A percentile compares a stretch with the other conserved stretches of the same genome.
Conservation (phyloP, 495 filamentous ascomycete genomes). For the Bacidia gigantensis region DNA sequence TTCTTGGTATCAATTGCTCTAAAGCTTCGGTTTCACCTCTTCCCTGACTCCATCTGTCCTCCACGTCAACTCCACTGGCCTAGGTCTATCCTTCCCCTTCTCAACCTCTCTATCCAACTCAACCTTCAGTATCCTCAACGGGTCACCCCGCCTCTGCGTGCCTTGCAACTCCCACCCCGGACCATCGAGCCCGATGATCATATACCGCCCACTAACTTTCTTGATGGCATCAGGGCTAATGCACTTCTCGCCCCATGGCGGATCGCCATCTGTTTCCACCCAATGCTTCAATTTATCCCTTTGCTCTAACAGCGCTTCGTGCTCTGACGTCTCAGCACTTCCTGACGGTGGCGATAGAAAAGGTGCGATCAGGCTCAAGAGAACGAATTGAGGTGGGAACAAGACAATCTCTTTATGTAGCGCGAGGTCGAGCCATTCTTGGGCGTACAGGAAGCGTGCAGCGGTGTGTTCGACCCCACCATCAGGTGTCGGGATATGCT, state of each 20-base stretch:
- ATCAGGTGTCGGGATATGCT: conserved; percentile 56
- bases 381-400: conserved; percentile 80
- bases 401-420: conserved; percentile 56
- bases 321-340: conserved; percentile 16
- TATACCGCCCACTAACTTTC: conserved; percentile 31
- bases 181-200: conserved; percentile 54
- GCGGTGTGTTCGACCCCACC: conserved; percentile 76
- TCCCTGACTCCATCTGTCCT: conserved; percentile 3
- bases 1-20: neutral
- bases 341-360: conserved; percentile 39
- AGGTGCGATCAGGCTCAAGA: conserved; percentile 50
- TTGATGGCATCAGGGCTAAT: conserved; percentile 56
- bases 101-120: conserved; percentile 14
- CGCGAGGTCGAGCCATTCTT: conserved; percentile 53
- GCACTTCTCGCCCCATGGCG: conserved; percentile 62
- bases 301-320: conserved; percentile 36
- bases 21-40: neutral
- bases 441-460: conserved; percentile 57
- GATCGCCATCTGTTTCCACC: conserved; percentile 36
- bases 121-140: conserved; percentile 59
- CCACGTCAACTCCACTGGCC: conserved; percentile 10
- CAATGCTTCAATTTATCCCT: conserved; percentile 46
- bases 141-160: conserved; percentile 49
- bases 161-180: conserved; percentile 58
- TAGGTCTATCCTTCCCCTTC: conserved; percentile 10